Evolutionary conservation across 257 asterid species (phyloP).

Genomic region (Sherardia arvensis): DNA sequence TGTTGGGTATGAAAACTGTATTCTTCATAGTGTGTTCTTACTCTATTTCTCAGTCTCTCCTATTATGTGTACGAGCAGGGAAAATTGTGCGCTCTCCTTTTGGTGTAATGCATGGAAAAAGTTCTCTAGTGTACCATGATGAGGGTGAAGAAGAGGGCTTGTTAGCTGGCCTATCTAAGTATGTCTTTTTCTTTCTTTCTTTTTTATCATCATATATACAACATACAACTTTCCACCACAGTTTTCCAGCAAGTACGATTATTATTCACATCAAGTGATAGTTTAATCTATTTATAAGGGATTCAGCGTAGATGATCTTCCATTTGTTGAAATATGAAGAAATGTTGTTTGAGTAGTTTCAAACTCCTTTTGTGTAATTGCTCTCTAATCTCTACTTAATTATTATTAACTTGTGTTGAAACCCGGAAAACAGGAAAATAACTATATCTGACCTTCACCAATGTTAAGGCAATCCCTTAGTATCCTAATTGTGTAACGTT

Average conservation of each 20-base stretch:
- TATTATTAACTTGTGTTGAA: neutral
- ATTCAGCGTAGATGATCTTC: neutral
- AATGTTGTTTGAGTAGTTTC: neutral
- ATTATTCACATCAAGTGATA: neutral
- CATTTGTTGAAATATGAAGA: neutral
- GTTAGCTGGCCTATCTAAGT: conserved; percentile 85
- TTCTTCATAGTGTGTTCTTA: neutral
- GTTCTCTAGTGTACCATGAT: conserved; percentile 76
- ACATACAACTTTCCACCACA: neutral
- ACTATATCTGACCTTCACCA: neutral
- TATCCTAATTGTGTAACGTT: neutral
- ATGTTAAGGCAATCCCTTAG: neutral
- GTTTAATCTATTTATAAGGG: neutral
- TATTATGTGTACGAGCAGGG: conserved; percentile 33
- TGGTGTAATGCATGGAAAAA: conserved; percentile 94
- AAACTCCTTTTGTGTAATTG: neutral
- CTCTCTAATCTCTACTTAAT: neutral
- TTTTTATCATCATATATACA: neutral
- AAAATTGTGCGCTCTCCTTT: conserved; percentile 78
- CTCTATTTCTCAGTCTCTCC: neutral
- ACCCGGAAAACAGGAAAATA: neutral
- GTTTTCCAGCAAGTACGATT: neutral
- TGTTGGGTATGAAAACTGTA: neutral
- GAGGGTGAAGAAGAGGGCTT: conserved; percentile 89
- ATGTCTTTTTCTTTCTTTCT: conserved; percentile 17